phyloP scores from a whole-genome alignment of 139 green algal species.

The Raphidocelis subcapitata region DNA sequence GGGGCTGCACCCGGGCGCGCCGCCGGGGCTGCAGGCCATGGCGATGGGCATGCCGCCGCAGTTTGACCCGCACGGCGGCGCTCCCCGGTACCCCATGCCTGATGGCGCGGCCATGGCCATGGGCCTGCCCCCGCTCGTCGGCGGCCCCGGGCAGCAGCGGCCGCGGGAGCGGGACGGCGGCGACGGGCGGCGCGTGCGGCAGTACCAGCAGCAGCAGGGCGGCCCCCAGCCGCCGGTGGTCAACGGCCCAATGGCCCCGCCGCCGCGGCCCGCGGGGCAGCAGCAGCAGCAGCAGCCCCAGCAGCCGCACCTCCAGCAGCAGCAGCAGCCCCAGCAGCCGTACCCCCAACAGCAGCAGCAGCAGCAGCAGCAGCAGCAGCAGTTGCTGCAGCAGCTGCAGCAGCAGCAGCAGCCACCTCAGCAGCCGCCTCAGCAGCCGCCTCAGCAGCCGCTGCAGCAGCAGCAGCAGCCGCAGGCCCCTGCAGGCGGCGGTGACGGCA shows the following conservation, averaged over 20 bases:
- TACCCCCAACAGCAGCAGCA: neutral
- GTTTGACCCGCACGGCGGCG: too few species aligned
- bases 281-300: neutral
- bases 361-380: slow-evolving; percentile 28
- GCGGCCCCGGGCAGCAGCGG: too few species aligned
- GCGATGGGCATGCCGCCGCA: too few species aligned
- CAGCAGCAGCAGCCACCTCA: slow-evolving; percentile 2
- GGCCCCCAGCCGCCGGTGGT: too few species aligned
- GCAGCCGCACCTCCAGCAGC: slow-evolving; percentile 21
- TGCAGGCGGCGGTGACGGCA: neutral
- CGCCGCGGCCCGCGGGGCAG: neutral
- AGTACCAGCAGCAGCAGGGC: neutral
- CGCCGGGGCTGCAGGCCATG: too few species aligned
- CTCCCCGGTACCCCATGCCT: too few species aligned
- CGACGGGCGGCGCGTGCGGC: neutral
- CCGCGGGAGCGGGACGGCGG: too few species aligned
- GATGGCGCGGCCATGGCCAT: too few species aligned
- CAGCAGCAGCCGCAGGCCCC: slow-evolving; percentile 11
- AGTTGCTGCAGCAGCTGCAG: slow-evolving; percentile 4
- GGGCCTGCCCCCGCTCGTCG: too few species aligned
- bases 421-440: neutral
- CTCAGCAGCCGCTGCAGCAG: slow-evolving; percentile 14
- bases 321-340: slow-evolving; percentile 3
- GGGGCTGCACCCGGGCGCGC: too few species aligned
- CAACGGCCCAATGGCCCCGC: too few species aligned